phyloP scores from a whole-genome alignment of 768 basidiomycete species.

The Filobasidium wieringae region DNA sequence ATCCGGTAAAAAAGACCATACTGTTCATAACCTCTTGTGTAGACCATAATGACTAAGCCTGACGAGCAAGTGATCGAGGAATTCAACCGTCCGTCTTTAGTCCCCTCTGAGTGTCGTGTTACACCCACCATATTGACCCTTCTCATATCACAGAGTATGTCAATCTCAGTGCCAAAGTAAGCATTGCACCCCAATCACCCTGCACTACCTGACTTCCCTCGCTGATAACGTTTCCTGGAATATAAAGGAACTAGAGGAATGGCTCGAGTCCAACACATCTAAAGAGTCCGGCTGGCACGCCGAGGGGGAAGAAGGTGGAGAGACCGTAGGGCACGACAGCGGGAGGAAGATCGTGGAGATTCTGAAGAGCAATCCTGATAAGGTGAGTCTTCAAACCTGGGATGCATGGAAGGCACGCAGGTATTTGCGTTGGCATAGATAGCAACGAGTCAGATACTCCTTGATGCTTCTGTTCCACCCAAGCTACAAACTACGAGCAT shows the following conservation, averaged over 20 bases:
- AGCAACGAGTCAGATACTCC: too few relatives aligned
- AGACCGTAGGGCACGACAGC: constrained; percentile 36
- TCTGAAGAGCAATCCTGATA: constrained; percentile 38
- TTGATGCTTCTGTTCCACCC: too few relatives aligned
- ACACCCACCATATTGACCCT: neutral
- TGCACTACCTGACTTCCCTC: neutral
- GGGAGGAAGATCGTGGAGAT: constrained; percentile 41
- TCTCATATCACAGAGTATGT: constrained; percentile 31
- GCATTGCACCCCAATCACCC: constrained; percentile 1
- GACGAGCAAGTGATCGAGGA: constrained; percentile 37
- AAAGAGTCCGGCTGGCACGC: constrained; percentile 32
- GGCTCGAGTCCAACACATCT: constrained; percentile 37
- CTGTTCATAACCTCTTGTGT: too few relatives aligned
- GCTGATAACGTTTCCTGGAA: neutral
- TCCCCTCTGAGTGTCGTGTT: neutral
- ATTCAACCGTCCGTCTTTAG: constrained; percentile 29
- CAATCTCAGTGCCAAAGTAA: constrained; percentile 39
- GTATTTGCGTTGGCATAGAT: too few relatives aligned
- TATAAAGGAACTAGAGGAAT: constrained; percentile 39
- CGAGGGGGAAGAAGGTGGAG: constrained; percentile 28
- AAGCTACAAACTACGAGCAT: neutral
- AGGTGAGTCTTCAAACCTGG: constrained; percentile 17
- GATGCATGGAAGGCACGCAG: neutral
- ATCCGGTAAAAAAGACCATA: too few relatives aligned
- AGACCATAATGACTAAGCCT: constrained; percentile 34